Base-by-base conservation (phyloP, 2,329 filamentous ascomycete genomes). In the Pseudogymnoascus sp. region DNA sequence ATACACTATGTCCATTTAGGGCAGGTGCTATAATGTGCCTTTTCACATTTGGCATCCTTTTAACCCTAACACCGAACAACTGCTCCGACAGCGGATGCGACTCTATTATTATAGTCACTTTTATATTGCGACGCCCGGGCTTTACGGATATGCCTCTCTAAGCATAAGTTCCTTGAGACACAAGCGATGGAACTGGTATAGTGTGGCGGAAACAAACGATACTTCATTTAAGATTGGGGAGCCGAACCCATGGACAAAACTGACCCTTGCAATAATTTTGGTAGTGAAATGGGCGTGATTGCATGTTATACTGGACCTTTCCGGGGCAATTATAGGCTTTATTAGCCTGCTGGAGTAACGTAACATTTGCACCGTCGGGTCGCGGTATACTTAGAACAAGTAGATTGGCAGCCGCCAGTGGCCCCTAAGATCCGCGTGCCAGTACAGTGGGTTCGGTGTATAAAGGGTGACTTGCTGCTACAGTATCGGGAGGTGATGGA, bases 91-190 rank as follows among this genome's bases (percentile, higher is more conserved):
- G 61, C 75, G 71, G 72, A 68, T 66, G 1, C 66, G 70, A 2
- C 64, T 73, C 35, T 75, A 74, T 60, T 66, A 71, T 66, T 73
- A 72, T 57, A 72, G 71, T 2, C 71, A 73, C 59, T 62, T 63
- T 5, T 59, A 63, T 12, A 64, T 74, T 28, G 65, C 41, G 2
- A 71, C 70, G 3, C 65, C 63, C 22, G 22, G 22, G 3, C 63
- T 74, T 2, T 70, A 72, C 59, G 60, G n/a, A 2, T 70, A 67
- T 62, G 60, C 64, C n/a, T 59, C 63, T 14, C n/a, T 58, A 6
- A 61, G 28, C 16, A 20, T 6, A 54, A 30, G 36, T 4, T n/a
- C 2, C 4, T 30, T n/a, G 9, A 36, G 41, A 22, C 41, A 63
- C 6, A 47, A 60, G 22, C 59, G 59, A 28, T 69, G 66, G 66